phyloP scores from a whole-genome alignment of 2,329 filamentous ascomycete species.

The Incumbomyces lentus region DNA sequence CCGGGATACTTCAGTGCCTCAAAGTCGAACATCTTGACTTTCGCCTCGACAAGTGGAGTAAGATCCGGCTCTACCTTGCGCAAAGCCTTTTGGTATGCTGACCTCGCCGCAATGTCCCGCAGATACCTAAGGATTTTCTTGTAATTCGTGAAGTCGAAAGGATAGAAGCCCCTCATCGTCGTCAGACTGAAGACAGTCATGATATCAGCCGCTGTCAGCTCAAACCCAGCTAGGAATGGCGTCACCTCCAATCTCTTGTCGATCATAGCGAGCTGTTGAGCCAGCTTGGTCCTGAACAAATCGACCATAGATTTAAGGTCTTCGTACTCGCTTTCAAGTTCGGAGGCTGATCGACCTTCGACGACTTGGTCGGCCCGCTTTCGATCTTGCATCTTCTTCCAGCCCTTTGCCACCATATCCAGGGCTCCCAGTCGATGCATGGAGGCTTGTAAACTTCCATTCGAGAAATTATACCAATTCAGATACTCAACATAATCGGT shows the following conservation, averaged over 20 bases:
- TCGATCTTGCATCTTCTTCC: conserved; percentile 22
- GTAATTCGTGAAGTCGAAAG: conserved; percentile 34
- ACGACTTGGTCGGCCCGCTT: too few relatives aligned
- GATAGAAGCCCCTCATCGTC: conserved; percentile 48
- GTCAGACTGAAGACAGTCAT: conserved; percentile 54
- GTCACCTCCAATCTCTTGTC: too few relatives aligned
- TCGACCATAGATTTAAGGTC: conserved; percentile 32
- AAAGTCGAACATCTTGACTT: too few relatives aligned
- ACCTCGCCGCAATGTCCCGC: conserved; percentile 33
- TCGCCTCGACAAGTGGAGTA: too few relatives aligned
- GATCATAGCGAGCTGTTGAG: too few relatives aligned
- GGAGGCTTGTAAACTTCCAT: conserved; percentile 35
- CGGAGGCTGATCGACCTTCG: too few relatives aligned
- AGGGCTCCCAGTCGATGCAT: conserved; percentile 29
- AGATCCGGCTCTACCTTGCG: conserved; percentile 41
- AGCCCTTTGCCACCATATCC: background rate
- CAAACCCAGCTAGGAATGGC: conserved; percentile 53
- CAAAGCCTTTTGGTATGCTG: conserved; percentile 40
- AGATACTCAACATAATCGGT: conserved; percentile 50
- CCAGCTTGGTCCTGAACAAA: too few relatives aligned
- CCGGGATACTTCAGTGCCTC: too few relatives aligned
- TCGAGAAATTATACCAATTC: conserved; percentile 54
- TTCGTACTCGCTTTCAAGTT: conserved; percentile 24
- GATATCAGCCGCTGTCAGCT: conserved; percentile 56
- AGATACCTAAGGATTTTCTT: conserved; percentile 39